A percentile compares a stretch with the other conserved stretches of the same genome.
phyloP scores from a whole-genome alignment of 1,139 yeast genomes.

The Magnusiomyces tetraspermus region DNA sequence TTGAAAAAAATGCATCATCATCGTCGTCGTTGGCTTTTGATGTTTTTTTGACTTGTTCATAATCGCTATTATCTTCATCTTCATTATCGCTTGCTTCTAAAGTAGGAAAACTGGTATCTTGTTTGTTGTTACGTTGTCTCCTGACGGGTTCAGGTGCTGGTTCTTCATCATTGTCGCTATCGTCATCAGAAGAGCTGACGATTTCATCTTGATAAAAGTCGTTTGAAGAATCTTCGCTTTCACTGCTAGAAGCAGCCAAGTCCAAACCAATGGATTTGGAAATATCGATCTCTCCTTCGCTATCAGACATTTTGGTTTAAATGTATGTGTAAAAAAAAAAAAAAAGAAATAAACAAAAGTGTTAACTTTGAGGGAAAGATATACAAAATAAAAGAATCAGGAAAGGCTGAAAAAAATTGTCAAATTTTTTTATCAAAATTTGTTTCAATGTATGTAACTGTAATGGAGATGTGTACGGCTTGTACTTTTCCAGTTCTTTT shows the following conservation, averaged over 20 bases:
- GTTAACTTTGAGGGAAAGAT: neutral
- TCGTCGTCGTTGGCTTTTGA: constrained; percentile 40
- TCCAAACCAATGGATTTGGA: constrained; percentile 7
- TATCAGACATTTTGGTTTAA: constrained; percentile 2
- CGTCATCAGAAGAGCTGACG: constrained; percentile 4
- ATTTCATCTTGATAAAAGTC: constrained; percentile 7
- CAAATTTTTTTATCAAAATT: neutral
- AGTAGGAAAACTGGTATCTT: neutral
- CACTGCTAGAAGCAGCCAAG: constrained; percentile 1
- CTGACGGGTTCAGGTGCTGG: no score
- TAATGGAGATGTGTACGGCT: no score
- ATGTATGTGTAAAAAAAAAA: neutral
- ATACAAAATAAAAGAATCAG: neutral
- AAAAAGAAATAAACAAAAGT: neutral
- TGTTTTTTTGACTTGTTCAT: neutral
- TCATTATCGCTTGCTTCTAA: constrained; percentile 4
- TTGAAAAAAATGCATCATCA: constrained; percentile 66
- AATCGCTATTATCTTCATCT: neutral
- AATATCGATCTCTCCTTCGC: constrained; percentile 7
- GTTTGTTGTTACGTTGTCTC: neutral
- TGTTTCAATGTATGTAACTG: neutral
- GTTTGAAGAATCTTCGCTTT: neutral
- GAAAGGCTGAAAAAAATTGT: neutral
- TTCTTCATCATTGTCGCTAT: neutral
- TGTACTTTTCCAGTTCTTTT: no score